Conservation (phyloP, 495 filamentous ascomycete species). For the Daldinia caldariorum region DNA sequence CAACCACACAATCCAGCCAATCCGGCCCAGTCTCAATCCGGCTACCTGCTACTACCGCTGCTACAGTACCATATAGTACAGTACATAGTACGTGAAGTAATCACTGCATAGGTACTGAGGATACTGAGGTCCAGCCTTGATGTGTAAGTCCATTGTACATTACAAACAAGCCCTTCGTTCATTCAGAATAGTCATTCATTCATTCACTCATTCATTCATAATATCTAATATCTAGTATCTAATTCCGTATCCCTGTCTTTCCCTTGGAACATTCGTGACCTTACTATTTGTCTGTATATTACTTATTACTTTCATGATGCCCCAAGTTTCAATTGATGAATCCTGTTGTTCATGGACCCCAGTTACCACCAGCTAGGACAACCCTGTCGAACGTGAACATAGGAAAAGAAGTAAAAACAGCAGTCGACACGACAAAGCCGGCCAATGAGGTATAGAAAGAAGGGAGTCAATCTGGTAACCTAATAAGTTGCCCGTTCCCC, state of each 20-base stretch:
- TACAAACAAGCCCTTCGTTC: conserved; percentile 18
- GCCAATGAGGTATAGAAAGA: conserved; percentile 27
- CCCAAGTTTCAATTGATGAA: conserved; percentile 43
- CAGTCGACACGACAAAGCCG: conserved; percentile 26
- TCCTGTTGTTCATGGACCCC: conserved; percentile 28
- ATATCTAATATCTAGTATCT: too few species aligned
- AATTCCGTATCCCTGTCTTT: conserved; percentile 20
- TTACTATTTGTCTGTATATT: conserved; percentile 44
- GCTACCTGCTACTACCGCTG: conserved; percentile 35
- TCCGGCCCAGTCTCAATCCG: conserved; percentile 46
- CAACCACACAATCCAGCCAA: conserved; percentile 39
- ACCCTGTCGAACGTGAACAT: conserved; percentile 41
- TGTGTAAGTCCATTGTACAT: conserved; percentile 36
- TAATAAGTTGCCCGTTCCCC: conserved; percentile 32
- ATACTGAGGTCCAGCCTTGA: conserved; percentile 39
- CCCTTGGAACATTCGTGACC: conserved; percentile 42
- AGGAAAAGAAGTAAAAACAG: conserved; percentile 23
- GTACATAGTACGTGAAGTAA: conserved; percentile 31
- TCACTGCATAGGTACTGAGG: conserved; percentile 34
- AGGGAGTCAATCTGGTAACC: conserved; percentile 16
- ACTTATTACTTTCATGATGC: conserved; percentile 41
- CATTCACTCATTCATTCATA: conserved; percentile 27
- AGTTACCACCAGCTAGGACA: conserved; percentile 30
- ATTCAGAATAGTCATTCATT: conserved; percentile 15
- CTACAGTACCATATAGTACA: too few species aligned